Percentiles rank a stretch among this genome's conserved stretches.
Evolutionary conservation across 148 eudicot species (phyloP).

Genomic region (Heliamphora exappendiculata): DNA sequence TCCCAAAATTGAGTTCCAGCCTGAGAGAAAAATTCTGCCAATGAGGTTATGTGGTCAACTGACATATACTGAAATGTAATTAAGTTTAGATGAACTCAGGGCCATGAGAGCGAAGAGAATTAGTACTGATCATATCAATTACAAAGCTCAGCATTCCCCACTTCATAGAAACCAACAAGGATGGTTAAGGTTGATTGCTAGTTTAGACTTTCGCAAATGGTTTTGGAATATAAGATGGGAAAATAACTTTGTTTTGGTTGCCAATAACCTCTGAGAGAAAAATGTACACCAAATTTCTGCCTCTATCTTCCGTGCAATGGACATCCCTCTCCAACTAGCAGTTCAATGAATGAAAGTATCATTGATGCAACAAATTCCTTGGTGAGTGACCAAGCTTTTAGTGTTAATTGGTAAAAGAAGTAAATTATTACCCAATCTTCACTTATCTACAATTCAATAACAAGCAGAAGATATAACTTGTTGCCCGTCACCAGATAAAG

Average conservation of each 20-base stretch:
- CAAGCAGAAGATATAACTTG: neutral
- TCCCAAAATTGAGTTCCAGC: constrained; percentile 99
- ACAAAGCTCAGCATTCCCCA: neutral
- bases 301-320: too few relatives aligned
- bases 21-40: constrained; percentile 31
- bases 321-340: too few relatives aligned
- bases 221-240: neutral
- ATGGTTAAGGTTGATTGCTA: neutral
- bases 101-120: neutral
- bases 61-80: neutral
- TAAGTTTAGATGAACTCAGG: neutral
- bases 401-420: neutral
- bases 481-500: neutral
- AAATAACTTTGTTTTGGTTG: neutral
- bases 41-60: neutral
- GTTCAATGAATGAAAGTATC: too few relatives aligned
- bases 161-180: constrained; percentile 8
- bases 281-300: neutral
- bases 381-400: neutral
- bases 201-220: neutral
- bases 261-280: neutral
- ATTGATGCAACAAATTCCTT: too few relatives aligned
- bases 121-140: neutral
- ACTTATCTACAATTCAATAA: neutral
- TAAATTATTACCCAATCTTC: neutral